phyloP scores from a whole-genome alignment of 2,329 filamentous ascomycete genomes.

The Clarireedia homoeocarpa region DNA sequence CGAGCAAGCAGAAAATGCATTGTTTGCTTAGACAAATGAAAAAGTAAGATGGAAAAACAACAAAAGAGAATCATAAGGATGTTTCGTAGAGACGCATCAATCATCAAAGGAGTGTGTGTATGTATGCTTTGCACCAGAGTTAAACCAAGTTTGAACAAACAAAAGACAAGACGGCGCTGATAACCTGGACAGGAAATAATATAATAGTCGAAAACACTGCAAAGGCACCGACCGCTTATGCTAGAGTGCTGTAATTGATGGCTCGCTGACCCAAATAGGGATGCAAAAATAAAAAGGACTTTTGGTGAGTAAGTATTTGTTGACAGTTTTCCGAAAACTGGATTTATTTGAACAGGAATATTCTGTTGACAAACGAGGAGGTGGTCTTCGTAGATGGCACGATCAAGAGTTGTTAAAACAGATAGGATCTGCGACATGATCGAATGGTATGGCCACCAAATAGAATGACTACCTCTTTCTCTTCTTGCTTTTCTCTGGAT shows the following conservation, averaged over 20 bases:
- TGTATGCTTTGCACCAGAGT: not conserved
- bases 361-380: not conserved
- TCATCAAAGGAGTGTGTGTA: not conserved
- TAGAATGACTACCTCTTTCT: slow-evolving; percentile 47
- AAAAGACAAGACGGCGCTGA: not conserved
- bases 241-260: not conserved
- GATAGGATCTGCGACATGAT: not conserved
- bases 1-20: too few species aligned
- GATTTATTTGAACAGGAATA: not conserved
- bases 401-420: not conserved
- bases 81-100: not conserved
- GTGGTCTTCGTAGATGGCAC: not conserved
- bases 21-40: too few species aligned
- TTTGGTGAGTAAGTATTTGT: not conserved
- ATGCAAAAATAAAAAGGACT: not conserved
- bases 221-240: not conserved
- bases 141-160: not conserved
- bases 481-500: slow-evolving; percentile 58
- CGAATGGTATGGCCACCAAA: not conserved
- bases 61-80: too few species aligned
- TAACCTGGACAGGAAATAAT: not conserved
- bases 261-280: not conserved
- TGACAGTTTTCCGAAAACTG: not conserved
- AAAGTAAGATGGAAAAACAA: too few species aligned
- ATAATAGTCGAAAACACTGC: not conserved